phyloP scores from a whole-genome alignment of 2,329 filamentous ascomycete genomes.

The Botrytis elliptica region DNA sequence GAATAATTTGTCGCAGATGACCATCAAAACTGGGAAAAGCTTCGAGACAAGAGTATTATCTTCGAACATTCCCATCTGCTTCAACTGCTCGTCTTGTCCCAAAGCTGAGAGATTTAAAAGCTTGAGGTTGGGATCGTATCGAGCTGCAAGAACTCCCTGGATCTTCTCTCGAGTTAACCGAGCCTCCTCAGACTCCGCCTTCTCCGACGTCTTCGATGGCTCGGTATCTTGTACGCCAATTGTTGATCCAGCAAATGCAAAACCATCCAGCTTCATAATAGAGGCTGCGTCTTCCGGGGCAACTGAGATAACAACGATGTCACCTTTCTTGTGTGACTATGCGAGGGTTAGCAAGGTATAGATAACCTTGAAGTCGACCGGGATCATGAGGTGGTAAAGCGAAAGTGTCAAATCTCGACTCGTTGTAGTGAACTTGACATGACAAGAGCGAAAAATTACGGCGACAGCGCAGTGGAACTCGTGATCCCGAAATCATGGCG shows the following conservation, averaged over 20 bases:
- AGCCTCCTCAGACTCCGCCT: conserved; percentile 49
- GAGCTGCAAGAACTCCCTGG: conserved; percentile 66
- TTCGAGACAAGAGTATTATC: conserved; percentile 64
- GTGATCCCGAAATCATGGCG: conserved; percentile 45
- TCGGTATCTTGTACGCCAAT: conserved; percentile 53
- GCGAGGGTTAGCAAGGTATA: conserved; percentile 61
- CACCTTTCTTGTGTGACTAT: conserved; percentile 68
- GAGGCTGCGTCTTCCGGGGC: conserved; percentile 62
- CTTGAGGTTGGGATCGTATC: conserved; percentile 71
- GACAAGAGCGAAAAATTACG: conserved; percentile 41
- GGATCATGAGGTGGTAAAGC: conserved; percentile 34
- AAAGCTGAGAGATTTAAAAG: conserved; percentile 81
- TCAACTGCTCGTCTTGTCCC: conserved; percentile 67
- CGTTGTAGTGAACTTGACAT: conserved; percentile 40
- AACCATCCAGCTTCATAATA: conserved; percentile 66
- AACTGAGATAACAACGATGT: conserved; percentile 66
- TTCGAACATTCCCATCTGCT: conserved; percentile 70
- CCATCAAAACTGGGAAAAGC: conserved; percentile 90
- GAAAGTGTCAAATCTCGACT: conserved; percentile 34
- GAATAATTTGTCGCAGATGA: conserved; percentile 76
- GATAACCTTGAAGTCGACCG: conserved; percentile 40
- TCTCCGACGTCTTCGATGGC: conserved; percentile 29
- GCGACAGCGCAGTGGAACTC: conserved; percentile 38
- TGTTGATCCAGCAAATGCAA: conserved; percentile 63
- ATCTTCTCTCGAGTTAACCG: conserved; percentile 68